phyloP scores from a whole-genome alignment of 176 grass and related monocot genomes.

The Rhipidocladum racemiflorum region DNA sequence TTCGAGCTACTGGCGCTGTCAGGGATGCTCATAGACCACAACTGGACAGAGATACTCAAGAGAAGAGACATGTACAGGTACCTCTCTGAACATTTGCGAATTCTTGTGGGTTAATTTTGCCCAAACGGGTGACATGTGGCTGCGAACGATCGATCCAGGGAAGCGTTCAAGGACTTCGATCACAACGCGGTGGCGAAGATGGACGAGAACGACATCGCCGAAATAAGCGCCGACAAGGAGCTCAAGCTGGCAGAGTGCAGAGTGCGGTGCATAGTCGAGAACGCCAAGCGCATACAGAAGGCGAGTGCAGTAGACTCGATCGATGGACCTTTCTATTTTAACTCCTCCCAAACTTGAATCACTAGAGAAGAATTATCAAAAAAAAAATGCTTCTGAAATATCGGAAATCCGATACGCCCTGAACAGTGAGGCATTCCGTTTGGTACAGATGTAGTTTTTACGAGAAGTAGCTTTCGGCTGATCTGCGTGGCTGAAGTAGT shows the following conservation, averaged over 20 bases:
- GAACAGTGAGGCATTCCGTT: too few species aligned
- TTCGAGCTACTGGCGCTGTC: conserved; percentile 82
- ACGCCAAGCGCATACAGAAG: conserved; percentile 87
- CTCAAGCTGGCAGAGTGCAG: conserved; percentile 70
- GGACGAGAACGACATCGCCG: conserved; percentile 59
- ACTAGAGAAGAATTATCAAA: neutral
- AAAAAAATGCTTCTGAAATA: neutral
- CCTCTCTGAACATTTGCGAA: neutral
- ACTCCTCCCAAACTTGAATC: neutral
- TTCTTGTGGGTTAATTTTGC: neutral
- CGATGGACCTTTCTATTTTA: neutral
- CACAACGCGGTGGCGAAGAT: conserved; percentile 55
- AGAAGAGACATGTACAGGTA: conserved; percentile 66
- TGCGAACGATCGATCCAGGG: conserved; percentile 28
- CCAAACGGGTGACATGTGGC: neutral
- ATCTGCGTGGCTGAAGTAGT: too few species aligned
- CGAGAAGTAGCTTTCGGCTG: too few species aligned
- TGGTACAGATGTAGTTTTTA: too few species aligned
- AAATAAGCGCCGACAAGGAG: conserved; percentile 70
- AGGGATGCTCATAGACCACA: conserved; percentile 96
- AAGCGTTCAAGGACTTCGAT: conserved; percentile 72
- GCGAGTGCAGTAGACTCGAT: conserved; percentile 19
- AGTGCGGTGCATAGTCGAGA: conserved; percentile 80
- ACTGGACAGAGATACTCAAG: conserved; percentile 97
- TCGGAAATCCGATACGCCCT: too few species aligned